Evolutionary conservation across 257 asterid species (phyloP).

Genomic region (Nicotiana benthamiana): DNA sequence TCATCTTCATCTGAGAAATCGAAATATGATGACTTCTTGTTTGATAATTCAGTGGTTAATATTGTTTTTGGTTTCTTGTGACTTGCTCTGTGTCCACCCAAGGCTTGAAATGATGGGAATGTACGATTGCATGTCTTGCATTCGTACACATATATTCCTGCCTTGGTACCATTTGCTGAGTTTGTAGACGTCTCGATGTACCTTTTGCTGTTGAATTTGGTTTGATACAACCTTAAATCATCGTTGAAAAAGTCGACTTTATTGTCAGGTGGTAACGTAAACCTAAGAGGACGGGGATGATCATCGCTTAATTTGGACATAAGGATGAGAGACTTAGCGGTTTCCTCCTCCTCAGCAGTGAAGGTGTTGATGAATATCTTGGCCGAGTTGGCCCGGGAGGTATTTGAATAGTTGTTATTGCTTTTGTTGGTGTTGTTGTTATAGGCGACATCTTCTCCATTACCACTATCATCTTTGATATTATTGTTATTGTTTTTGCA

Average conservation of each 20-base stretch:
- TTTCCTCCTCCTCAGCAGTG: constrained; percentile 45
- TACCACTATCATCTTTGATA: background rate
- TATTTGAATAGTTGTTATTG: constrained; percentile 18
- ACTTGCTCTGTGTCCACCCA: constrained; percentile 77
- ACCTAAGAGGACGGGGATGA: background rate
- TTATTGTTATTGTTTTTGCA: too few species aligned
- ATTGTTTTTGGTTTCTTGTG: constrained; percentile 45
- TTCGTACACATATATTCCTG: constrained; percentile 37
- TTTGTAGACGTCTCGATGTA: constrained; percentile 25
- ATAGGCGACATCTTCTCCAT: too few species aligned
- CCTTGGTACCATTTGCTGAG: constrained; percentile 19
- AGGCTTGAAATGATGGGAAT: constrained; percentile 61
- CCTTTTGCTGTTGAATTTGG: constrained; percentile 33
- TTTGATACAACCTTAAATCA: background rate
- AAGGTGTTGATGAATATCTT: constrained; percentile 4
- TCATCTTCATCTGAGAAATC: constrained; percentile 33
- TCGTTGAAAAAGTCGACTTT: background rate
- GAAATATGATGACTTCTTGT: background rate
- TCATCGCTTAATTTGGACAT: constrained; percentile 27
- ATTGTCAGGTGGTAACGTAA: background rate
- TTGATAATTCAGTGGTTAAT: background rate
- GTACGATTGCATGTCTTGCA: constrained; percentile 61
- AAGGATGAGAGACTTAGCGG: constrained; percentile 52
- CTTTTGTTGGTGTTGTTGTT: background rate
- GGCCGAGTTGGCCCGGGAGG: constrained; percentile 7